These are phyloP conservation scores for Candida taoyuanica DNA, from an alignment of 805 yeast genomes.

Conservation along the genomic window DNA sequence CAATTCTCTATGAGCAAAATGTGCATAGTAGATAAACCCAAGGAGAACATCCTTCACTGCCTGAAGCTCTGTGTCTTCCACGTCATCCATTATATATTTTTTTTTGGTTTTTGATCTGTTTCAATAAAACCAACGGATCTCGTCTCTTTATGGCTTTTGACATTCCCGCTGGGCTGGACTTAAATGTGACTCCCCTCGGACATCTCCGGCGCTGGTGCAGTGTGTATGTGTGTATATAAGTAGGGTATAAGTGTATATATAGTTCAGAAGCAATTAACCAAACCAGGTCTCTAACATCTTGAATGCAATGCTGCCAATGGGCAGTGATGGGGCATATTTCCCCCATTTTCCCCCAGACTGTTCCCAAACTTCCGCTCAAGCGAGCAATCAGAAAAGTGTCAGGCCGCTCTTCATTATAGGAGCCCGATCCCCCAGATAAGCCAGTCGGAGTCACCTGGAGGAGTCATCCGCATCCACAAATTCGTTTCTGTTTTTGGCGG, in stretches of 20 bases:
- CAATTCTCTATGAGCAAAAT: conserved; percentile 31
- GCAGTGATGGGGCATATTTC: no score
- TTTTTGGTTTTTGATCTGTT: background rate
- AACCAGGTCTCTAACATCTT: no score
- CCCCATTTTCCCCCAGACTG: background rate
- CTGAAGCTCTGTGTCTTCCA: conserved; percentile 9
- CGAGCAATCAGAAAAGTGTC: no score
- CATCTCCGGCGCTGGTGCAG: conserved; percentile 1
- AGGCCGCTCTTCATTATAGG: background rate
- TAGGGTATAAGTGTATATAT: no score
- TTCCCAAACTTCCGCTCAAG: background rate
- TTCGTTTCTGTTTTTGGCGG: background rate
- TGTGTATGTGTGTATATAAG: no score
- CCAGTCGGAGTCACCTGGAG: background rate
- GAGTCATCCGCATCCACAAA: no score
- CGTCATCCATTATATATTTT: conserved; percentile 4
- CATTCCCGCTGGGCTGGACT: no score
- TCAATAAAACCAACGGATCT: background rate
- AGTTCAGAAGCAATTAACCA: no score
- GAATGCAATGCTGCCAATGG: no score
- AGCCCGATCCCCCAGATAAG: background rate
- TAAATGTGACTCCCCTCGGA: background rate
- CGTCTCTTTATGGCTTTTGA: background rate
- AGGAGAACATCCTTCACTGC: conserved; percentile 9
- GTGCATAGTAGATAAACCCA: conserved; percentile 31